These are phyloP conservation scores for Pseudogymnoascus sp. DNA, from an alignment of 2,329 filamentous ascomycete genomes.

Conservation along the genomic window DNA sequence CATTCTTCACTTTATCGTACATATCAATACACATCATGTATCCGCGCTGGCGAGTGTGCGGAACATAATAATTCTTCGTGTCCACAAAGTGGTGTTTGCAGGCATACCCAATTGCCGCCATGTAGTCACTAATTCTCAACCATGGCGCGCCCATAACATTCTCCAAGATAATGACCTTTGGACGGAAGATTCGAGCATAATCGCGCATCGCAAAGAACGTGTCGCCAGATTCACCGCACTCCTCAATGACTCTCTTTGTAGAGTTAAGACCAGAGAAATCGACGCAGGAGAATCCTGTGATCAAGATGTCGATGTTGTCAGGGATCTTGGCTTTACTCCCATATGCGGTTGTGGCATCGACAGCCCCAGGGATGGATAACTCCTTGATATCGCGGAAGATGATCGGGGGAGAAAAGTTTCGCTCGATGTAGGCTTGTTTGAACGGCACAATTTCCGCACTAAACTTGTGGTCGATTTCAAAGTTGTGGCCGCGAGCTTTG, in stretches of 20 bases:
- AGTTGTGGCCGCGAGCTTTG: slow-evolving; percentile 20
- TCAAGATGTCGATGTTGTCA: slow-evolving; percentile 50
- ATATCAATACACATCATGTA: slow-evolving; percentile 52
- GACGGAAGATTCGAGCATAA: slow-evolving; percentile 48
- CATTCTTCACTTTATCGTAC: slow-evolving; percentile 24
- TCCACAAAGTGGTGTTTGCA: slow-evolving; percentile 46
- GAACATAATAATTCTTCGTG: slow-evolving; percentile 64
- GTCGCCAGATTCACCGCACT: slow-evolving; percentile 54
- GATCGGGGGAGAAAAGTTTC: slow-evolving; percentile 45
- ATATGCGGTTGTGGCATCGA: slow-evolving; percentile 54
- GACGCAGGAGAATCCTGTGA: slow-evolving; percentile 69
- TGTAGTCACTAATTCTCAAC: slow-evolving; percentile 25
- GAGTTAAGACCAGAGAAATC: slow-evolving; percentile 64
- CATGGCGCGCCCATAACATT: slow-evolving; percentile 60
- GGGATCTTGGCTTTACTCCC: slow-evolving; percentile 52
- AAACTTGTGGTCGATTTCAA: slow-evolving; percentile 48
- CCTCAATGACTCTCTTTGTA: slow-evolving; percentile 40
- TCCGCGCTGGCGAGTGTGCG: slow-evolving; percentile 56
- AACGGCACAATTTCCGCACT: slow-evolving; percentile 55
- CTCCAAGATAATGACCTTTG: slow-evolving; percentile 61
- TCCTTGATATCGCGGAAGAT: slow-evolving; percentile 55
- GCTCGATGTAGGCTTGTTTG: slow-evolving; percentile 57
- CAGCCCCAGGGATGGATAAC: slow-evolving; percentile 26
- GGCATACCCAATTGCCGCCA: slow-evolving; percentile 43
- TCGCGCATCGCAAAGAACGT: slow-evolving; percentile 56